These are phyloP conservation scores for Apiospora hydei DNA, from an alignment of 2,329 filamentous ascomycete genomes.

Conservation along the genomic window DNA sequence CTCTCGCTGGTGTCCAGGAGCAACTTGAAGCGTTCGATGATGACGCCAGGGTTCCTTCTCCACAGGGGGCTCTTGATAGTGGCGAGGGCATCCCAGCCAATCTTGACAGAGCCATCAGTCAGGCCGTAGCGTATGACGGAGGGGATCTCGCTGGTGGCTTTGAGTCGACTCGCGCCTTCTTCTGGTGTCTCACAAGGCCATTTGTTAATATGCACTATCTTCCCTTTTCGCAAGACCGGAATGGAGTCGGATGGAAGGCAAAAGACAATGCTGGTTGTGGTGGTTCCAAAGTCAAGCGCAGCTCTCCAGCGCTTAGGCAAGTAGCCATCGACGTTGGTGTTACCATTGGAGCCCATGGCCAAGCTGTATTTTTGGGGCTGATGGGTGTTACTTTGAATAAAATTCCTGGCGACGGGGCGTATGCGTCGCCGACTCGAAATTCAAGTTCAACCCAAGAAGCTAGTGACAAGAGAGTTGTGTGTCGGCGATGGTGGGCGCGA, in stretches of 20 bases:
- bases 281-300: slow-evolving; percentile 2
- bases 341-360: not conserved
- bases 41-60: not conserved
- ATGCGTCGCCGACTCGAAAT: not conserved
- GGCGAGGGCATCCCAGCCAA: not conserved
- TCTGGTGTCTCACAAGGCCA: slow-evolving; percentile 3
- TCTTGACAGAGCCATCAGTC: slow-evolving; percentile 1
- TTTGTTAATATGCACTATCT: slow-evolving; percentile 4
- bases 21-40: slow-evolving; percentile 5
- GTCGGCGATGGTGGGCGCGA: not conserved
- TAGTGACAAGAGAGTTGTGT: not conserved
- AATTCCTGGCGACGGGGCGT: not conserved
- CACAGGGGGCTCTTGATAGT: not conserved
- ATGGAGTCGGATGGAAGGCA: not conserved
- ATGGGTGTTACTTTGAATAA: not conserved
- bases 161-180: not conserved
- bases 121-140: not conserved
- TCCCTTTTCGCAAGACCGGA: not conserved
- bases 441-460: not conserved
- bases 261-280: not conserved
- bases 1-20: not conserved
- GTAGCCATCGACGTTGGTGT: not conserved
- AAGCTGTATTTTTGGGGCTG: not conserved
- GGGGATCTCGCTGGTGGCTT: slow-evolving; percentile 1
- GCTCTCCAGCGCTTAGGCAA: not conserved